A percentile compares a stretch with the other conserved stretches of the same genome.
Conservation (phyloP, 257 asterid species). For the Fraxinus excelsior region DNA sequence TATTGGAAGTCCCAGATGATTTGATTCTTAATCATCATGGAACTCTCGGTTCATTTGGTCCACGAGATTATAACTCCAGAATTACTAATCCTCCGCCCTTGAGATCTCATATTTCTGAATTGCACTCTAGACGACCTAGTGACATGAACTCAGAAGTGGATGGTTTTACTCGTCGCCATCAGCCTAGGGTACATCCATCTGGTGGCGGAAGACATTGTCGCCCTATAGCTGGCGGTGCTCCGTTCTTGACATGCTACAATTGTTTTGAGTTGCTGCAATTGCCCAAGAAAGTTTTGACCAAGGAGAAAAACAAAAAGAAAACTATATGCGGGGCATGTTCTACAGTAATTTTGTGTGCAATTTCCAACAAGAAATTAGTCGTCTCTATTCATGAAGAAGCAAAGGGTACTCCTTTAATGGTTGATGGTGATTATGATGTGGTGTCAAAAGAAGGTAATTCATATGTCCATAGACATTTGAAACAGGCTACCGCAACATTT, state of each 20-base stretch:
- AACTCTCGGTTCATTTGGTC: constrained; percentile 36
- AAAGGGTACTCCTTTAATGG: constrained; percentile 26
- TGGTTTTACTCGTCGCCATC: constrained; percentile 37
- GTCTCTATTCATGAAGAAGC: constrained; percentile 42
- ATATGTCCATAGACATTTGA: constrained; percentile 22
- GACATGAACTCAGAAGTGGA: constrained; percentile 59
- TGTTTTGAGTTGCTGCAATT: constrained; percentile 69
- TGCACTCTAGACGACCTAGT: constrained; percentile 54
- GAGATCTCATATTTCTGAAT: constrained; percentile 39
- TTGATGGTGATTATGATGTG: constrained; percentile 21
- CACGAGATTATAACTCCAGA: constrained; percentile 39
- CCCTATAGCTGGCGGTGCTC: constrained; percentile 88
- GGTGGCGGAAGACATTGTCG: constrained; percentile 42
- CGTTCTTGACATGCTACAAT: constrained; percentile 68
- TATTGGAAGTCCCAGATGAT: constrained; percentile 38
- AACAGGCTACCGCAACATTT: constrained; percentile 43
- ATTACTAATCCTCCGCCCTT: constrained; percentile 32
- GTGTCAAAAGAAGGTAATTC: constrained; percentile 26
- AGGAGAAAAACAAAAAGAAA: constrained; percentile 41
- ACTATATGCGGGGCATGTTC: constrained; percentile 82
- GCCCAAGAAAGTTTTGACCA: constrained; percentile 49
- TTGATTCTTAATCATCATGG: constrained; percentile 35
- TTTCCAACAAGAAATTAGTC: constrained; percentile 44
- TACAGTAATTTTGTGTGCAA: constrained; percentile 41
- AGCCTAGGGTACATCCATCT: constrained; percentile 40